Conservation (phyloP, 306 rosid genomes). For the Canavalia gladiata region DNA sequence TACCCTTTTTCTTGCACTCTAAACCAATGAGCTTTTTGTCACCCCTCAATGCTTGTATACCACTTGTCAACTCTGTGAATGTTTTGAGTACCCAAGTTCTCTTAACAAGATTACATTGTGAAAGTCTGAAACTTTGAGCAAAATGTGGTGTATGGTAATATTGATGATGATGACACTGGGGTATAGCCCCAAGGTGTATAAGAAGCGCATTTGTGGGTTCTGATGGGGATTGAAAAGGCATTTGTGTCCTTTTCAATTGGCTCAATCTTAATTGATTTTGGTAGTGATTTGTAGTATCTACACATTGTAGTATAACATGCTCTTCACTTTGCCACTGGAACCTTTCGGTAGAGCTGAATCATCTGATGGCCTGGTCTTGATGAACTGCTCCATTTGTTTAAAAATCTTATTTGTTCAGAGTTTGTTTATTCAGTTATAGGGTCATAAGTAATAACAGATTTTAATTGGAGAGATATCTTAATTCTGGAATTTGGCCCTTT, state of each 20-base stretch:
- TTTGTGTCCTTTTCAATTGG: constrained; percentile 19
- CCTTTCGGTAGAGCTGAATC: constrained; percentile 4
- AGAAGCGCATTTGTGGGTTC: constrained; percentile 24
- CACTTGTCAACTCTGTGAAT: constrained; percentile 3
- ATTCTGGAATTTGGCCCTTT: constrained; percentile 13
- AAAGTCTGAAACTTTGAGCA: constrained; percentile 23
- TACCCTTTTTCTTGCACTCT: constrained; percentile 46
- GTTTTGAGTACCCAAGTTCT: constrained; percentile 8
- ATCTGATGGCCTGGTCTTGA: not conserved
- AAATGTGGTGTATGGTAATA: constrained; percentile 2
- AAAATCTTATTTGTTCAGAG: not conserved
- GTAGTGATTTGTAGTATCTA: constrained; percentile 12
- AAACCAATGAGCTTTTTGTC: constrained; percentile 8
- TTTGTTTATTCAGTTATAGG: constrained; percentile 3
- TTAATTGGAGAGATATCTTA: not conserved
- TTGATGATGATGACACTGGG: not conserved
- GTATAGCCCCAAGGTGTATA: not conserved
- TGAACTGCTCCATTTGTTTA: not conserved
- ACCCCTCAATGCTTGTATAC: not conserved
- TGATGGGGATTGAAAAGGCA: not conserved
- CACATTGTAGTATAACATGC: not conserved
- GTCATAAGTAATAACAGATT: not conserved
- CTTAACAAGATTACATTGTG: not conserved
- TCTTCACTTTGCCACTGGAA: constrained; percentile 6
- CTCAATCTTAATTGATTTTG: constrained; percentile 14